Evolutionary conservation across 1,284 basidiomycete genomes (phyloP).

Genomic region (Trichosporon asahii): DNA sequence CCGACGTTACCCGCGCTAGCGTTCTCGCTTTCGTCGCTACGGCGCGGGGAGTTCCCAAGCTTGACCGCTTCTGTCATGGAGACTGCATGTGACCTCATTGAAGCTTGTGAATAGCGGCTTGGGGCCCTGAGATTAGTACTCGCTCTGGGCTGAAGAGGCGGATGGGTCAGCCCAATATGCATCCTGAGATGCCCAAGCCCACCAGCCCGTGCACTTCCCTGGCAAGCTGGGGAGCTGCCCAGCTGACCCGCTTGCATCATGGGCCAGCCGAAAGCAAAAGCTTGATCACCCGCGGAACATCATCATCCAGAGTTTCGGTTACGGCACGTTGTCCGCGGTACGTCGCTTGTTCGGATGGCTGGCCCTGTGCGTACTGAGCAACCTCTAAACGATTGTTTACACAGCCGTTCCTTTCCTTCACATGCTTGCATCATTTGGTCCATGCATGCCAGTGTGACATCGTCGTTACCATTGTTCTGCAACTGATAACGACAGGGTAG

Average conservation of each 20-base stretch:
- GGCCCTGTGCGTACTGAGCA: not conserved
- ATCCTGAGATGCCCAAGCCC: not conserved
- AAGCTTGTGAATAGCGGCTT: not conserved
- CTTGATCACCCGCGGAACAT: conserved; percentile 10
- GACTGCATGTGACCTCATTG: conserved; percentile 7
- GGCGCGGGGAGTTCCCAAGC: not conserved
- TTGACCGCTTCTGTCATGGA: not conserved
- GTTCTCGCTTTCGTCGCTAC: not conserved
- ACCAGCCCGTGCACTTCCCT: not conserved
- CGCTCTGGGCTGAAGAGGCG: not conserved
- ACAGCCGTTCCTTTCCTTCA: not conserved
- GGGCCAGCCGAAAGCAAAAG: not conserved
- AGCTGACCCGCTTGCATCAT: not conserved
- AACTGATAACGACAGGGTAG: not conserved
- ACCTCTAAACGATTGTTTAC: not conserved
- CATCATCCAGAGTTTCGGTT: conserved; percentile 8
- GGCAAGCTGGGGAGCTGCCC: not conserved
- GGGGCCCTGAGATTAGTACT: not conserved
- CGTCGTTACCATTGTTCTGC: not conserved
- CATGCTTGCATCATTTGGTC: not conserved
- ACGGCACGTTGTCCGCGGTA: not conserved
- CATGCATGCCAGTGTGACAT: not conserved
- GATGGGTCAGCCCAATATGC: not conserved
- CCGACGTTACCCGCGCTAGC: not conserved
- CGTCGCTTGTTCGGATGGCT: not conserved